phyloP scores from a whole-genome alignment of 495 filamentous ascomycete species.

The Talaromyces stipitatus region DNA sequence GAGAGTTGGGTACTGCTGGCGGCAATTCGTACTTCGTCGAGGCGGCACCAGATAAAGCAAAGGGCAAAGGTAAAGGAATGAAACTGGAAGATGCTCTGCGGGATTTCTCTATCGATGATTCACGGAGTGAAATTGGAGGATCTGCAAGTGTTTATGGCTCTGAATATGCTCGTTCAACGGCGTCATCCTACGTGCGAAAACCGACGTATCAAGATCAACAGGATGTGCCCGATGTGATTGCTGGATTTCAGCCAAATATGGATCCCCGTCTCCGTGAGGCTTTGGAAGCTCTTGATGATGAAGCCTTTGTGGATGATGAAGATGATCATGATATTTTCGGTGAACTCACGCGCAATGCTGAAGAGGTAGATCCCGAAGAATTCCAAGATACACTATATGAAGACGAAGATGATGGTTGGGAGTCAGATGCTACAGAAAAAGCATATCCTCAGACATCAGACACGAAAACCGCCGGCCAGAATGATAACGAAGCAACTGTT shows the following conservation, averaged over 20 bases:
- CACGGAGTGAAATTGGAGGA: slow-evolving; percentile 39
- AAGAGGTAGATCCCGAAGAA: slow-evolving; percentile 63
- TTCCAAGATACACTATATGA: slow-evolving; percentile 54
- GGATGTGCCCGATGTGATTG: slow-evolving; percentile 81
- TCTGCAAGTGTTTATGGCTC: slow-evolving; percentile 22
- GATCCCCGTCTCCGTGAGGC: slow-evolving; percentile 89
- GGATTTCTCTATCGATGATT: slow-evolving; percentile 47
- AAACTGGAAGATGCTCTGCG: slow-evolving; percentile 77
- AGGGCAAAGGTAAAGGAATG: slow-evolving; percentile 59
- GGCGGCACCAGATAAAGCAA: slow-evolving; percentile 46
- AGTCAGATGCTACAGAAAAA: slow-evolving; percentile 88
- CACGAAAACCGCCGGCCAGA: slow-evolving; percentile 14
- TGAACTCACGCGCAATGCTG: slow-evolving; percentile 62
- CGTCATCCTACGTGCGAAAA: slow-evolving; percentile 62
- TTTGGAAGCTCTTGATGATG: slow-evolving; percentile 90
- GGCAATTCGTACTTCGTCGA: slow-evolving; percentile 70
- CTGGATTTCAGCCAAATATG: slow-evolving; percentile 97
- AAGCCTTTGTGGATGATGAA: slow-evolving; percentile 85
- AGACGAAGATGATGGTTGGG: slow-evolving; percentile 77
- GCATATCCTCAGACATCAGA: slow-evolving; percentile 38
- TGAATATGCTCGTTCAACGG: slow-evolving; percentile 29
- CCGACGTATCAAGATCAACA: slow-evolving; percentile 89
- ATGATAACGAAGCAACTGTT: slow-evolving; percentile 6
- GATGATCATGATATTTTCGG: slow-evolving; percentile 74
- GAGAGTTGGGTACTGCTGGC: slow-evolving; percentile 61